Conservation (phyloP, 2,329 filamentous ascomycete species). For the Fusarium sp. region DNA sequence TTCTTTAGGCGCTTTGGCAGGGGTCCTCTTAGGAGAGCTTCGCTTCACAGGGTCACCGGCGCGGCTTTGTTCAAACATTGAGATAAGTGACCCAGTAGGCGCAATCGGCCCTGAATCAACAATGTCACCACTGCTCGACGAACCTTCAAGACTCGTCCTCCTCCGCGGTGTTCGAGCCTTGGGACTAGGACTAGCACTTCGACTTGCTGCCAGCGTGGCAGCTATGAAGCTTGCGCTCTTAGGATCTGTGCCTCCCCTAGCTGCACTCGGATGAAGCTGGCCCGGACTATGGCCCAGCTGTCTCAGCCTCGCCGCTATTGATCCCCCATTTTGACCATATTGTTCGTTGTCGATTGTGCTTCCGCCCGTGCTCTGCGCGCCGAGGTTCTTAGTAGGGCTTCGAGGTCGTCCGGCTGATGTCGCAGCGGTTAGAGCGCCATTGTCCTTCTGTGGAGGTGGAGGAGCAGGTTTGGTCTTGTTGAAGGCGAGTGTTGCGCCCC, state of each 20-base stretch:
- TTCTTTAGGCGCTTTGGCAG: conserved; percentile 12
- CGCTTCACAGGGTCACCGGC: conserved; percentile 50
- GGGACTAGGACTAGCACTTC: conserved; percentile 54
- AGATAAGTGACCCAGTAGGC: conserved; percentile 71
- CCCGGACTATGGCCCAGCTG: conserved; percentile 38
- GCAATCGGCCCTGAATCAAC: conserved; percentile 66
- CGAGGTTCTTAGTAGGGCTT: conserved; percentile 40
- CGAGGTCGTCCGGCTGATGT: conserved; percentile 50
- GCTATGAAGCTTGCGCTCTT: conserved; percentile 65
- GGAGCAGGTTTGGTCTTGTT: conserved; percentile 49
- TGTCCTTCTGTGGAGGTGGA: conserved; percentile 42
- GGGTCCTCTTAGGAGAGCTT: conserved; percentile 35
- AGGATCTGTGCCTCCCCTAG: conserved; percentile 44
- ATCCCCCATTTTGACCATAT: conserved; percentile 24
- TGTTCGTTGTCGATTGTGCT: conserved; percentile 43
- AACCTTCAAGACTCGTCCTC: conserved; percentile 45
- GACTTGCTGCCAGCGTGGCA: conserved; percentile 68
- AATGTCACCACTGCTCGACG: conserved; percentile 40
- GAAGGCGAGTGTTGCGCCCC: conserved; percentile 66
- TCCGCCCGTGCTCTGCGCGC: conserved; percentile 52
- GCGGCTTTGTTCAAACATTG: conserved; percentile 70
- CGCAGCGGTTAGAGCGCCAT: conserved; percentile 57
- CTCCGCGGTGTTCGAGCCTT: conserved; percentile 40
- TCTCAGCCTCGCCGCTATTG: conserved; percentile 38
- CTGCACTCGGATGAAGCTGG: conserved; percentile 29